These are phyloP conservation scores for Cutaneotrichosporon spelunceum DNA, from an alignment of 1,284 basidiomycete species.

Conservation along the genomic window DNA sequence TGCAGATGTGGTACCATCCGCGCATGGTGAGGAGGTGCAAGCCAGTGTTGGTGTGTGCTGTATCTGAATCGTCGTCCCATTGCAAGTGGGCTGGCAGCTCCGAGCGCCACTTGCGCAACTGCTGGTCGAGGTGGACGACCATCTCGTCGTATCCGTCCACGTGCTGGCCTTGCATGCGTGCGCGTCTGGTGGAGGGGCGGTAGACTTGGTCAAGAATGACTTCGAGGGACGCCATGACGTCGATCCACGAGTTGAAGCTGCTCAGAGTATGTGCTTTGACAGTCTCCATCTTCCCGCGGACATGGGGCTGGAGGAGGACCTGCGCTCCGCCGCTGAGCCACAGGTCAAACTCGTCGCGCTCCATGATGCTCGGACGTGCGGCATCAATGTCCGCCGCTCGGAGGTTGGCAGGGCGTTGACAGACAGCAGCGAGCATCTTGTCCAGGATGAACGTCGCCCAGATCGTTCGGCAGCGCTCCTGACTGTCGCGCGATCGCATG, in stretches of 20 bases:
- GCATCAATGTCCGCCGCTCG: constrained; percentile 22
- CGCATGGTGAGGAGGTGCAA: constrained; percentile 20
- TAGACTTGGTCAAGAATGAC: constrained; percentile 23
- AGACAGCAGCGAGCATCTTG: constrained; percentile 20
- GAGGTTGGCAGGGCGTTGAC: constrained; percentile 15
- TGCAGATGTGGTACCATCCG: constrained; percentile 23
- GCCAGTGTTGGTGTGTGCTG: constrained; percentile 18
- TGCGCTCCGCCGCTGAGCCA: constrained; percentile 20
- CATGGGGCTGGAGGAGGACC: constrained; percentile 10
- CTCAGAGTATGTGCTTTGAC: constrained; percentile 21
- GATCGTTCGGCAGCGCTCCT: constrained; percentile 20
- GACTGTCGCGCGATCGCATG: constrained; percentile 1
- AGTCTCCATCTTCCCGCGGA: constrained; percentile 18
- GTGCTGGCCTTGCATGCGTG: constrained; percentile 21
- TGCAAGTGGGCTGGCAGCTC: constrained; percentile 20
- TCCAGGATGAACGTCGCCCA: constrained; percentile 23
- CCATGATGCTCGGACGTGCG: constrained; percentile 18
- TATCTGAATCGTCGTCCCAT: constrained; percentile 20
- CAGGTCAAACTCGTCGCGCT: constrained; percentile 26
- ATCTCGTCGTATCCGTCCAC: constrained; percentile 25
- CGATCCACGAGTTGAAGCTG: constrained; percentile 22
- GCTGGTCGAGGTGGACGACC: constrained; percentile 20
- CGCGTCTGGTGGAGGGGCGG: constrained; percentile 22
- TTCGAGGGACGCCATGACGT: constrained; percentile 23
- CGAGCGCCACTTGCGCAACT: constrained; percentile 20